Evolutionary conservation across 2,329 filamentous ascomycete species (phyloP).

Genomic region (Dissoconium aciculare): DNA sequence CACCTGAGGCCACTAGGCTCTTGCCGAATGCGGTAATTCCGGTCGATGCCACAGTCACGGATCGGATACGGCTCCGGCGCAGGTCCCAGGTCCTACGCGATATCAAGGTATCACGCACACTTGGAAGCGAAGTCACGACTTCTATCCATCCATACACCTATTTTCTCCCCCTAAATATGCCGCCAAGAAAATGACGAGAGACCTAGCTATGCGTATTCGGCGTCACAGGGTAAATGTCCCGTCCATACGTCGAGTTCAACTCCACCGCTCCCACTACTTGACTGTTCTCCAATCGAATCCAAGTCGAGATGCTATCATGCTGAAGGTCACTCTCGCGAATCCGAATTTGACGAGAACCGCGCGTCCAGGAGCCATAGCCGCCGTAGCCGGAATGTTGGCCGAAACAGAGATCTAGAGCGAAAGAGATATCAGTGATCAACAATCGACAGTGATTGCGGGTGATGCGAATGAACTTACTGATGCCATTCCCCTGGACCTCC

Average conservation of each 20-base stretch:
- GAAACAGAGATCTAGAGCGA: conserved; percentile 18
- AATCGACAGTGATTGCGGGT: too few relatives aligned
- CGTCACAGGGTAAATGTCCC: conserved; percentile 18
- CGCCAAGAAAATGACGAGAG: too few relatives aligned
- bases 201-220: conserved; percentile 13
- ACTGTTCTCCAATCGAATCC: conserved; percentile 21
- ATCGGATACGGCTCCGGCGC: too few relatives aligned
- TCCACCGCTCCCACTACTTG: conserved; percentile 17
- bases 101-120: too few relatives aligned
- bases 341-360: conserved; percentile 19
- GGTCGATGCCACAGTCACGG: too few relatives aligned
- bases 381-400: conserved; percentile 19
- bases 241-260: conserved; percentile 20
- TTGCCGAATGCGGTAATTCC: too few relatives aligned
- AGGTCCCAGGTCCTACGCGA: too few relatives aligned
- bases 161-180: too few relatives aligned
- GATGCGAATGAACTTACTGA: conserved; percentile 10
- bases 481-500: conserved; percentile 17
- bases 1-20: too few relatives aligned
- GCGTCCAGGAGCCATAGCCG: conserved; percentile 22
- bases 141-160: too few relatives aligned
- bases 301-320: conserved; percentile 16
- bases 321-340: conserved; percentile 14
- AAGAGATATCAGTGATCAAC: conserved; percentile 1
- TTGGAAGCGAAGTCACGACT: too few relatives aligned